Percentiles rank a stretch among this genome's conserved stretches.
These are phyloP conservation scores for Microcera coccophila DNA, from an alignment of 2,329 filamentous ascomycete species.

Conservation along the genomic window DNA sequence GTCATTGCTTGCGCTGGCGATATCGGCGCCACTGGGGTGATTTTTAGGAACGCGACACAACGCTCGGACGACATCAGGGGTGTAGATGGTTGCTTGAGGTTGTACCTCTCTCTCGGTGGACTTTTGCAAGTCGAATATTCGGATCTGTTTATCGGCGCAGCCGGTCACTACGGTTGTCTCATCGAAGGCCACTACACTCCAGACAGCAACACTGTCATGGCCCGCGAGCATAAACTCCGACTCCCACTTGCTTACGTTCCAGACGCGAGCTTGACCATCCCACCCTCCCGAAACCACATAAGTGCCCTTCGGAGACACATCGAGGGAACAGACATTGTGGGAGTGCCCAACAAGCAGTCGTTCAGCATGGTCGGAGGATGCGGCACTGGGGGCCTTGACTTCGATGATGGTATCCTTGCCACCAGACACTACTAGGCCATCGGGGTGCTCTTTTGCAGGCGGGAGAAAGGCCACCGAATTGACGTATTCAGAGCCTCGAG, in stretches of 20 bases:
- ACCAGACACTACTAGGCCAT: slow-evolving; percentile 81
- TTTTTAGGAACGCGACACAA: slow-evolving; percentile 72
- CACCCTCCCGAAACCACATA: slow-evolving; percentile 89
- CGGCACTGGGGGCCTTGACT: slow-evolving; percentile 67
- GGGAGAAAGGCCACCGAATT: slow-evolving; percentile 78
- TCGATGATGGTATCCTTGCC: slow-evolving; percentile 93
- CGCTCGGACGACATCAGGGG: slow-evolving; percentile 82
- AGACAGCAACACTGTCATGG: slow-evolving; percentile 73
- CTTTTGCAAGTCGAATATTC: slow-evolving; percentile 70
- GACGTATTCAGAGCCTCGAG: slow-evolving; percentile 79
- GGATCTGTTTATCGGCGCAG: slow-evolving; percentile 84
- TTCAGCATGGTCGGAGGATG: slow-evolving; percentile 72
- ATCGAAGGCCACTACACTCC: slow-evolving; percentile 85
- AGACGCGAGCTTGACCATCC: slow-evolving; percentile 84
- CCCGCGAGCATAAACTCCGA: slow-evolving; percentile 66
- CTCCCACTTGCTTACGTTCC: slow-evolving; percentile 84
- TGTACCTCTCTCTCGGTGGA: slow-evolving; percentile 54
- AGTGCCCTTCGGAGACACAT: slow-evolving; percentile 66
- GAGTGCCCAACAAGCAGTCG: slow-evolving; percentile 81
- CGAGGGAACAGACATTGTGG: slow-evolving; percentile 83
- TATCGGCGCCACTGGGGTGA: slow-evolving; percentile 80
- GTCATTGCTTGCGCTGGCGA: slow-evolving; percentile 93
- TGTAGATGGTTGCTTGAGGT: slow-evolving; percentile 54
- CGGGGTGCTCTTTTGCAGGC: slow-evolving; percentile 62
- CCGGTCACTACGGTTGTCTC: slow-evolving; percentile 80